phyloP scores from a whole-genome alignment of 1,284 basidiomycete genomes.

The Ceratobasidium sp. region DNA sequence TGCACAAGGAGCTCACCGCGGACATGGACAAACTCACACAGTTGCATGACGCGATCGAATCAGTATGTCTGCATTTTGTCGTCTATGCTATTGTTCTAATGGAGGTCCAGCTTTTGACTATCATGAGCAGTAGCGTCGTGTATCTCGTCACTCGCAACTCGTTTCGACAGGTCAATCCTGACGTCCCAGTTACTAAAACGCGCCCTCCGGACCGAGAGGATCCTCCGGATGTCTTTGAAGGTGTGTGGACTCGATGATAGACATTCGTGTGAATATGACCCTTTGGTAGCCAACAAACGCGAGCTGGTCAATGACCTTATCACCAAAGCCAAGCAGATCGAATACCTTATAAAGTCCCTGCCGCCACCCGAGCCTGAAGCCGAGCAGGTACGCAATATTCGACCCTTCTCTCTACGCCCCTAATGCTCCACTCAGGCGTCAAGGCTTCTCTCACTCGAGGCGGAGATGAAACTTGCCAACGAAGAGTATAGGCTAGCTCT shows the following conservation, averaged over 20 bases:
- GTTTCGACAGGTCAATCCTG: slow-evolving; percentile 77
- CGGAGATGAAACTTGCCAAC: slow-evolving; percentile 77
- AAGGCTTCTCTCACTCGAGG: slow-evolving; percentile 72
- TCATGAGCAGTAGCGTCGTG: slow-evolving; percentile 81
- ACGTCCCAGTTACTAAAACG: slow-evolving; percentile 81
- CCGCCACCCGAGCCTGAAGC: slow-evolving; percentile 81
- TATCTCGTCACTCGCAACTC: slow-evolving; percentile 80
- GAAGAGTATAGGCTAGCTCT: slow-evolving; percentile 78
- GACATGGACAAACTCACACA: slow-evolving; percentile 88
- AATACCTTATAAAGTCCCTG: slow-evolving; percentile 80
- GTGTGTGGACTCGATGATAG: slow-evolving; percentile 57
- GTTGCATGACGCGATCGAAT: slow-evolving; percentile 88
- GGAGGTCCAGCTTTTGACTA: slow-evolving; percentile 73
- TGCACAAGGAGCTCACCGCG: slow-evolving; percentile 48
- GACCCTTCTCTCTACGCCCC: slow-evolving; percentile 13
- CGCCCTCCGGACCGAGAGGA: slow-evolving; percentile 78
- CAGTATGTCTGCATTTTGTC: slow-evolving; percentile 61
- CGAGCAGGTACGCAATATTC: slow-evolving; percentile 65
- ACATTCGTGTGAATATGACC: background rate
- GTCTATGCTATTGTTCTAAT: slow-evolving; percentile 2
- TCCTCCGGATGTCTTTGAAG: slow-evolving; percentile 74
- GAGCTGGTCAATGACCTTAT: slow-evolving; percentile 84
- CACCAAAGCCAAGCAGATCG: slow-evolving; percentile 85
- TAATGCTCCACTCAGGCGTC: slow-evolving; percentile 65
- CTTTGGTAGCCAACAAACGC: slow-evolving; percentile 74